phyloP scores from a whole-genome alignment of 768 basidiomycete species.

The Sistotremastrum niveocremeum region DNA sequence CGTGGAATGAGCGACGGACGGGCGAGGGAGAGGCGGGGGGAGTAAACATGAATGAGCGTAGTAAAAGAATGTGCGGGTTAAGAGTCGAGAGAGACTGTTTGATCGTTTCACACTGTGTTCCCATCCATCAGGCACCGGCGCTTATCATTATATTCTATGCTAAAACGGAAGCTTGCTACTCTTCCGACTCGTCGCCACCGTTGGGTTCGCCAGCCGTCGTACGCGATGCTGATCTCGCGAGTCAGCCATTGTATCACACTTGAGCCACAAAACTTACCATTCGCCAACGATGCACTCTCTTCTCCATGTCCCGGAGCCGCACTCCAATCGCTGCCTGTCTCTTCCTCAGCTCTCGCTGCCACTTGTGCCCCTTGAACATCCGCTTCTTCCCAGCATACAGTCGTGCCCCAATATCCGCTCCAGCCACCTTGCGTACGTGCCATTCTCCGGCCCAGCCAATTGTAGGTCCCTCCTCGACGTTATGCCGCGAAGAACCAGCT shows the following conservation, averaged over 20 bases:
- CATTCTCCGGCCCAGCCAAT: slow-evolving; percentile 30
- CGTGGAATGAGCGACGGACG: too few relatives aligned
- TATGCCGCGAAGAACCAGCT: background rate
- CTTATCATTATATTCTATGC: too few relatives aligned
- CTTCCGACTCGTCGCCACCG: too few relatives aligned
- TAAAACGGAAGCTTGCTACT: too few relatives aligned
- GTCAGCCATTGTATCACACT: background rate
- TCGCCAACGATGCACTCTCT: slow-evolving; percentile 54
- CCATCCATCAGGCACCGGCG: too few relatives aligned
- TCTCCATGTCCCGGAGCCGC: slow-evolving; percentile 56
- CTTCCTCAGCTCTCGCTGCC: slow-evolving; percentile 49
- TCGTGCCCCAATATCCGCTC: slow-evolving; percentile 43
- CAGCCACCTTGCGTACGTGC: slow-evolving; percentile 25
- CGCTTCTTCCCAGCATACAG: slow-evolving; percentile 65
- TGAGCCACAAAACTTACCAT: slow-evolving; percentile 27
- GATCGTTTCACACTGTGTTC: too few relatives aligned
- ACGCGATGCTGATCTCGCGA: too few relatives aligned
- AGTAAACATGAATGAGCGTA: too few relatives aligned
- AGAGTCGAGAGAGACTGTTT: too few relatives aligned
- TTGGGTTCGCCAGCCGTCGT: too few relatives aligned
- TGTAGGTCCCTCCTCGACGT: background rate
- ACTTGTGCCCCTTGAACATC: slow-evolving; percentile 93
- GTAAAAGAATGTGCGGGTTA: too few relatives aligned
- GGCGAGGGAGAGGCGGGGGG: too few relatives aligned
- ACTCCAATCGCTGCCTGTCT: slow-evolving; percentile 34